Evolutionary conservation across 306 rosid species (phyloP).

Genomic region (Cicer cuneatum): DNA sequence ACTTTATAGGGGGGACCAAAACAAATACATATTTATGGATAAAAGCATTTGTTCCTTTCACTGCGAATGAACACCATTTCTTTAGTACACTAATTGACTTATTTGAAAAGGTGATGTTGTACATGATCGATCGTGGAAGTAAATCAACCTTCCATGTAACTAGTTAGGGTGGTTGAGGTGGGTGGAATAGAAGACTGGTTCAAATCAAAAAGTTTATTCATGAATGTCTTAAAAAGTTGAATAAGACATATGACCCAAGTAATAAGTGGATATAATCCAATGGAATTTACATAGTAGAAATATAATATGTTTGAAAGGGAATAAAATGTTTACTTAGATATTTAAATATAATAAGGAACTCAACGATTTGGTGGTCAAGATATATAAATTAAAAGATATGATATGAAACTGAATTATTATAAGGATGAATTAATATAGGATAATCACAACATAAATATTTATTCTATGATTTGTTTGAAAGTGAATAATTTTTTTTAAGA

Average conservation of each 20-base stretch:
- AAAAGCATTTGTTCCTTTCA: background rate
- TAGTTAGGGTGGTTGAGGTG: constrained; percentile 2
- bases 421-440: too few relatives aligned
- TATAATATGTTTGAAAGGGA: too few relatives aligned
- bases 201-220: background rate
- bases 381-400: too few relatives aligned
- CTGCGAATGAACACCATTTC: background rate
- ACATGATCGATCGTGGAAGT: constrained; percentile 12
- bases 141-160: constrained; percentile 3
- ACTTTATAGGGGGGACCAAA: constrained; percentile 13
- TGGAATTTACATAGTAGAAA: background rate
- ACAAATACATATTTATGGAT: background rate
- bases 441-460: too few relatives aligned
- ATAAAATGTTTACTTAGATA: too few relatives aligned
- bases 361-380: too few relatives aligned
- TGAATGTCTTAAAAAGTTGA: background rate
- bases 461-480: too few relatives aligned
- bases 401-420: too few relatives aligned
- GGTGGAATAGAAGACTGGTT: background rate
- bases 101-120: background rate
- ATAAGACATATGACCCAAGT: background rate
- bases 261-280: background rate
- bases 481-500: too few relatives aligned
- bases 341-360: too few relatives aligned
- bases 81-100: background rate